Conservation (phyloP, 805 yeast genomes). For the Starmerella floricola region DNA sequence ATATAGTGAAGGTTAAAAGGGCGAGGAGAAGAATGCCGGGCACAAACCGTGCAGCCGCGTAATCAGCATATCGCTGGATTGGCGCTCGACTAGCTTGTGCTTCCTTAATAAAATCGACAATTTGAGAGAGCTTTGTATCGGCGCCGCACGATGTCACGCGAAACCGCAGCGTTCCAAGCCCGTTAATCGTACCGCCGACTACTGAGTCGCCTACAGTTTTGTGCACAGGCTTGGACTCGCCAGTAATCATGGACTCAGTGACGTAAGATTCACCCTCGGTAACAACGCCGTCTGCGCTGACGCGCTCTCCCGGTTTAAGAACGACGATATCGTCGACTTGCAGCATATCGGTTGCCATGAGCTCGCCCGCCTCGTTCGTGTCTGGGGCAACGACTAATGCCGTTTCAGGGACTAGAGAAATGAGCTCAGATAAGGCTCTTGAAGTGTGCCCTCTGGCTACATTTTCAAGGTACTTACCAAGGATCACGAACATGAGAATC, state of each 20-base stretch:
- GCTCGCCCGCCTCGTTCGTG: conserved; percentile 23
- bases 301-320: conserved; percentile 71
- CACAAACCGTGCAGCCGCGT: conserved; percentile 73
- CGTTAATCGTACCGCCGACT: conserved; percentile 86
- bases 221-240: conserved; percentile 69
- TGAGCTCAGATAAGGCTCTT: conserved; percentile 66
- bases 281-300: conserved; percentile 86
- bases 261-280: conserved; percentile 68
- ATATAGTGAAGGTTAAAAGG: conserved; percentile 48
- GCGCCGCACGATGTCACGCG: conserved; percentile 62
- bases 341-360: conserved; percentile 60
- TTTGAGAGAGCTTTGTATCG: conserved; percentile 75
- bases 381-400: conserved; percentile 40
- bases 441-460: conserved; percentile 91
- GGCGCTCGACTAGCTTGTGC: conserved; percentile 88
- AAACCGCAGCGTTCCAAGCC: conserved; percentile 58
- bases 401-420: conserved; percentile 67
- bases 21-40: conserved; percentile 58
- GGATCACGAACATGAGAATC: conserved; percentile 69
- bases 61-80: conserved; percentile 79
- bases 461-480: conserved; percentile 87
- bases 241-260: conserved; percentile 84
- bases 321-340: conserved; percentile 68
- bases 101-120: conserved; percentile 71
- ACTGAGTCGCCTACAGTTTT: conserved; percentile 52